Conservation (phyloP, 169 alveolate genomes). For the Eimeria maxima region DNA sequence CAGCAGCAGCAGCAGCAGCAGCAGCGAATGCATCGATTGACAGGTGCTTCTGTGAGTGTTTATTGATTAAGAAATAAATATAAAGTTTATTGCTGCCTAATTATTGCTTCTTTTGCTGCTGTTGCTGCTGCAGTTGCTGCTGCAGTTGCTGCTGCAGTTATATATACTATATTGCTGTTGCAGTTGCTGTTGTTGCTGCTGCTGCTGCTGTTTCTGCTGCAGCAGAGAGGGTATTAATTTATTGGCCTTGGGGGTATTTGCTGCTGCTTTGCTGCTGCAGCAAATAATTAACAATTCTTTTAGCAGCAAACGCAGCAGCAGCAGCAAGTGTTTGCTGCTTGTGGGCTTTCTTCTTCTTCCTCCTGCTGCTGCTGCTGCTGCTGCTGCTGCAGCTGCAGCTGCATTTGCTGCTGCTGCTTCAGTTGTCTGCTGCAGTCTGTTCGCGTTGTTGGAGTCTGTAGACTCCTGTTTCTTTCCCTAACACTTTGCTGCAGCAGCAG, state of each 20-base stretch:
- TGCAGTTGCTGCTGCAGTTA: conserved; percentile 25
- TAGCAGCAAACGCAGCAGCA: background rate
- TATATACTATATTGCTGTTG: too few species aligned
- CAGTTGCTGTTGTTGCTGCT: too few species aligned
- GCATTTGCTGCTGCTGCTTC: background rate
- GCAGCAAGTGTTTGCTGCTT: background rate
- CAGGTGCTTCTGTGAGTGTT: background rate
- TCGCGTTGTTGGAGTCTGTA: too few species aligned
- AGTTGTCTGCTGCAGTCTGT: too few species aligned
- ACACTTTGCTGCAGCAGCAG: background rate
- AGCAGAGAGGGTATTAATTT: too few species aligned
- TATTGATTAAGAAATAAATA: background rate
- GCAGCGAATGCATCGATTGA: background rate
- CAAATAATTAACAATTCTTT: background rate
- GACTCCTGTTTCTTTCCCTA: background rate
- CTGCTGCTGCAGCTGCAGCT: conserved; percentile 3
- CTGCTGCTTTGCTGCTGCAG: conserved; percentile 8
- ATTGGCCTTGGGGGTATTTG: background rate
- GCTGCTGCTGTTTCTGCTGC: conserved; percentile 17
- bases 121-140: conserved; percentile 28
- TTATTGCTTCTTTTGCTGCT: background rate
- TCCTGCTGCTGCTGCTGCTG: too few species aligned
- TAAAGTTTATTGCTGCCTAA: background rate
- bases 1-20: background rate
- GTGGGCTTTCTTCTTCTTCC: too few species aligned